Base-by-base conservation (phyloP, 2,329 filamentous ascomycete genomes). In the Biscogniauxia sp. region DNA sequence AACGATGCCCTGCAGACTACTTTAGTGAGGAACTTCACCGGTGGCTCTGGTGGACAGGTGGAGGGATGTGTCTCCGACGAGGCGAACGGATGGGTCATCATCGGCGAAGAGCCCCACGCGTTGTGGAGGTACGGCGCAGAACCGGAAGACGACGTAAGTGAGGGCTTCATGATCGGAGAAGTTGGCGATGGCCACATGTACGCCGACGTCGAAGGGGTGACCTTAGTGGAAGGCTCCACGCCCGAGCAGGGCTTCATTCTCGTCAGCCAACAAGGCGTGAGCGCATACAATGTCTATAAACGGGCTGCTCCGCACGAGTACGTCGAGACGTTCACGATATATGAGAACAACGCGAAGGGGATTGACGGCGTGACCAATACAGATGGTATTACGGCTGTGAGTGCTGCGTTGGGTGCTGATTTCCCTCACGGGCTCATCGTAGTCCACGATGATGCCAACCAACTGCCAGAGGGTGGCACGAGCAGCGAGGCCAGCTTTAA, bases 11-110 rank as follows among this genome's bases (percentile, higher is more conserved):
- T 84, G 1, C 67, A 77, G 32, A 82, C 80, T 0, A 75, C 70
- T 0, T 76, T 85, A 1, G 80, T 84, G 1, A 77, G 82, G n/a
- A 76, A 78, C 45, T 84, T 84, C 55, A 77, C 74, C 1, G 81
- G 77, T 0, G 82, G 82, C 2, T 78, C 77, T 2, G 80, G 82
- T 2, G 80, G 81, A 2, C 81, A 85, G 62, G 80, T 83, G 0
- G 82, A 84, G 67, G 82, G 82, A 3, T 84, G 82, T 55, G 82
- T 84, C 0, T 70, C 77, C 0, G 82, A 84, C 57, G 80, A 84
- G 20, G 77, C 77, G 15, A 81, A 82, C 58, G 79, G 79, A 5
- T 80, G 76, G 70, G 64, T 84, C 2, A 78, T 84, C 62, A 72
- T 84, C 4, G 80, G 82, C 37, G 82, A 84, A 65, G 82, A 84